These are phyloP conservation scores for Colletotrichum sp. DNA, from an alignment of 2,329 filamentous ascomycete genomes.

Conservation along the genomic window DNA sequence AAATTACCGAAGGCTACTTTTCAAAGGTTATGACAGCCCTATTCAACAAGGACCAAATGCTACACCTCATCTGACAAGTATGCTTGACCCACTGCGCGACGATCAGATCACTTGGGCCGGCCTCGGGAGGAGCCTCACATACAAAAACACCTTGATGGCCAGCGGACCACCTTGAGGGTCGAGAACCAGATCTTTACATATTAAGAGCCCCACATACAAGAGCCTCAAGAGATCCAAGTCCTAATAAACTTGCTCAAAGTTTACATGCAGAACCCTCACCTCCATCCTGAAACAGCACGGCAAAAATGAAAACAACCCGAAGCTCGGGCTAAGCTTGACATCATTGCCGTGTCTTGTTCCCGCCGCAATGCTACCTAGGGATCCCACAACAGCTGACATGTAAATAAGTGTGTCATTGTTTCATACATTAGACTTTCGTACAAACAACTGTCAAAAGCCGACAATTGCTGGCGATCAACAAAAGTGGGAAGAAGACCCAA, in stretches of 20 bases:
- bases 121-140: background rate
- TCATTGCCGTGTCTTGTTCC: background rate
- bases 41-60: background rate
- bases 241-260: background rate
- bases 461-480: background rate
- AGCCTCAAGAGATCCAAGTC: background rate
- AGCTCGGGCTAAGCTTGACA: background rate
- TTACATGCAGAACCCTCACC: background rate
- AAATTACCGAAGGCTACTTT: background rate
- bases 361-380: background rate
- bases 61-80: background rate
- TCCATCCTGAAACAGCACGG: background rate
- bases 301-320: background rate
- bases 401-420: background rate
- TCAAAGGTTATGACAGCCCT: background rate
- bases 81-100: background rate
- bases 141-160: background rate
- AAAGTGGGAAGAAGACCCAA: background rate
- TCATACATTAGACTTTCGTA: background rate
- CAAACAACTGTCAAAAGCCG: background rate
- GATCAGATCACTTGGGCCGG: background rate
- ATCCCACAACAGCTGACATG: background rate
- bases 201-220: background rate
- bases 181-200: background rate
- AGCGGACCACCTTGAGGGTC: background rate